A percentile compares a stretch with the other conserved stretches of the same genome.
These are phyloP conservation scores for Colletotrichum incanum DNA, from an alignment of 2,329 filamentous ascomycete species.

Conservation along the genomic window DNA sequence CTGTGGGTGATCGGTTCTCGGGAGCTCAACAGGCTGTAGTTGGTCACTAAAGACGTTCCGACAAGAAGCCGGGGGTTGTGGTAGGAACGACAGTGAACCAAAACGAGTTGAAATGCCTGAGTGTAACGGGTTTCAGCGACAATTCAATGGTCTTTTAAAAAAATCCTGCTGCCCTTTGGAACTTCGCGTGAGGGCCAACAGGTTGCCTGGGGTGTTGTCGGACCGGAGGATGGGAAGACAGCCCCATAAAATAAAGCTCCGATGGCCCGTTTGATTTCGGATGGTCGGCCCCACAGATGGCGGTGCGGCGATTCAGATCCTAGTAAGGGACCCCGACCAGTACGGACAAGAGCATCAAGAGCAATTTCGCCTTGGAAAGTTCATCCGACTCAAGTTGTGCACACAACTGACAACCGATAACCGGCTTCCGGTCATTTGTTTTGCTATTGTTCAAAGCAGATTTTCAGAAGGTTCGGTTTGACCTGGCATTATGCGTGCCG, in stretches of 20 bases:
- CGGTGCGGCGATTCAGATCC: not conserved
- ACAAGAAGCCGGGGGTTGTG: no score
- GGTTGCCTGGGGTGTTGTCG: conserved; percentile 11
- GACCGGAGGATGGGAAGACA: not conserved
- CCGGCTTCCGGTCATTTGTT: not conserved
- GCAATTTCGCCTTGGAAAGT: not conserved
- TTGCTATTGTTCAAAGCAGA: not conserved
- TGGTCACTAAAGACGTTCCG: no score
- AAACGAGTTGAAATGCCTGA: no score
- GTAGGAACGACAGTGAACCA: no score
- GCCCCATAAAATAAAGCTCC: not conserved
- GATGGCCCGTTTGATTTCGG: not conserved
- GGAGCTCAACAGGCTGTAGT: no score
- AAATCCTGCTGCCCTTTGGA: no score
- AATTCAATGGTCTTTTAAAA: no score
- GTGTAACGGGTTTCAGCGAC: no score
- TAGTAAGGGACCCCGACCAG: not conserved
- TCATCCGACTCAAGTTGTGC: not conserved
- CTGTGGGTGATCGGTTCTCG: no score
- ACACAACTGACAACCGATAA: not conserved
- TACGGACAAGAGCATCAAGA: not conserved
- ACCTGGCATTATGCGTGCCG: not conserved
- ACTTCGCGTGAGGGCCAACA: no score
- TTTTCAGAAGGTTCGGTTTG: no score
- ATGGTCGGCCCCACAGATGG: not conserved